Base-by-base conservation (phyloP, 1,284 basidiomycete genomes). In the Boletus semigastroideus region DNA sequence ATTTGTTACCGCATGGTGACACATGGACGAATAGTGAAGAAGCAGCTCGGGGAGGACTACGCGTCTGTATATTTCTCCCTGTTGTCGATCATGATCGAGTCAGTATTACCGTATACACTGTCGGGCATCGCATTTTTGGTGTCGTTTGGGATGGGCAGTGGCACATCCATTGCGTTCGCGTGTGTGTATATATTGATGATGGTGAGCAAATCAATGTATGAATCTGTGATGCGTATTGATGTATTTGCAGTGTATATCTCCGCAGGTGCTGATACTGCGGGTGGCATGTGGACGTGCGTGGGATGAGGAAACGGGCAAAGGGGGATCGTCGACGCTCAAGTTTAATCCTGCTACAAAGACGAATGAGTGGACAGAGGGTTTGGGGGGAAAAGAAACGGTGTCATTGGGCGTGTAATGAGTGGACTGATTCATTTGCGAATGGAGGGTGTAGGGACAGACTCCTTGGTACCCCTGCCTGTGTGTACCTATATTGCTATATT, bases 241-340 rank as follows among this genome's bases (percentile, higher is more conserved):
- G 28, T 14, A 0, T 10, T 16, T 38, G 25, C 30, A 65, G 64
- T 56, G 57, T 28, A 56, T 66, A 55, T 66, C 67, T 1, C 62
- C 64, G 25, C 66, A 67, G 48, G 57, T 67, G 54, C 20, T 69
- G 40, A 67, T 66, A 12, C 38, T 68, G 41, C 55, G 58, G 5
- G 55, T 67, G 30, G 63, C 55, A 10, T 56, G 52, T 25, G 62
- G 60, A 27, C 47, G 46, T 3, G 44, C 46, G 5, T 67, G 64
- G 66, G 14, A 42, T 16, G 51, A 52, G 27, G 56, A 56, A 17
- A 59, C 46, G 17, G 43, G 16, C 4, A 47, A 16, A 37, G 25
- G 11, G 11, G 19, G 20, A 0, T 2, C 36, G 19, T 61, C 61
- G 9, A 46, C 55, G 17, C 7, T 68, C 43, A 51, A 48, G 33